These are phyloP conservation scores for Lumnitzera littorea DNA, from an alignment of 345 rosid genomes.

Conservation along the genomic window DNA sequence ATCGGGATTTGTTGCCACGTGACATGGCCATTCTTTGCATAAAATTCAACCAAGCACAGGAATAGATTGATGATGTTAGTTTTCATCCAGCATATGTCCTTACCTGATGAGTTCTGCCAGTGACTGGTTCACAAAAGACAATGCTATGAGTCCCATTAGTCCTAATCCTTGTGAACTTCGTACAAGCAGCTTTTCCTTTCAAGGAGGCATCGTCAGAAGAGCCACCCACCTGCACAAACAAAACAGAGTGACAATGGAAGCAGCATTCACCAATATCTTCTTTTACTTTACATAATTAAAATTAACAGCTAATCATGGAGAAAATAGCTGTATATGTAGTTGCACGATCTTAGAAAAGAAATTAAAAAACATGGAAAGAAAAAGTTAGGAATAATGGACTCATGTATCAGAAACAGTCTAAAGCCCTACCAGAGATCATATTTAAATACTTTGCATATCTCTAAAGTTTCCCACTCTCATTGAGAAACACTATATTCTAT, in stretches of 20 bases:
- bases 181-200: slow-evolving; percentile 75
- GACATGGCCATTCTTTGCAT: no score
- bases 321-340: no score
- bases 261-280: not conserved
- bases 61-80: not conserved
- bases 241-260: not conserved
- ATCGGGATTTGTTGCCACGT: no score
- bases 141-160: slow-evolving; percentile 80
- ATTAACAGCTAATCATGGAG: slow-evolving; percentile 1
- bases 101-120: slow-evolving; percentile 97
- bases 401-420: no score
- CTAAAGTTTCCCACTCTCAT: no score
- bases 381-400: no score
- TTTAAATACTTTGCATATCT: no score
- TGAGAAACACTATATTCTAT: no score
- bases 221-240: slow-evolving; percentile 34
- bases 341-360: no score
- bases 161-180: slow-evolving; percentile 77
- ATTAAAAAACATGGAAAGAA: no score
- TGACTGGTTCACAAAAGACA: slow-evolving; percentile 82
- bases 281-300: not conserved
- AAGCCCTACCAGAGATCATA: no score
- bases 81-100: slow-evolving; percentile 12
- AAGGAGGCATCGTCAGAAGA: slow-evolving; percentile 27
- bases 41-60: not conserved